phyloP scores from a whole-genome alignment of 352 stramenopile genomes.

The Globisporangium nunn region DNA sequence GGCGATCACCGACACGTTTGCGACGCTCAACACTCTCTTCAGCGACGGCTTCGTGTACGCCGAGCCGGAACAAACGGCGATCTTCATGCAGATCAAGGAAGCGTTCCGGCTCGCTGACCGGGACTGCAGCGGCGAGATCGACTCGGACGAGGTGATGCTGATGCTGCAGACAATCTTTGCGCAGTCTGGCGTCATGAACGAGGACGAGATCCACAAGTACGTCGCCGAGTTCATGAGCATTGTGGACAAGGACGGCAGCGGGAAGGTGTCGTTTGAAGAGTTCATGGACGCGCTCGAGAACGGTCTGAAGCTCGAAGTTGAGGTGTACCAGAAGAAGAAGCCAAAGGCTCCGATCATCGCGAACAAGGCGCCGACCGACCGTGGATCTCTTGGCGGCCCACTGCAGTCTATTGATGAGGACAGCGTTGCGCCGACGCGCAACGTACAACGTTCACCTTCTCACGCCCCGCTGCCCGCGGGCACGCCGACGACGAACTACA shows the following conservation, averaged over 20 bases:
- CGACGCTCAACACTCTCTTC: constrained; percentile 67
- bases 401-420: constrained; percentile 3
- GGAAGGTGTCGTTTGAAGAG: constrained; percentile 74
- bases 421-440: not conserved
- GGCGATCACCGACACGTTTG: constrained; percentile 54
- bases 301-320: constrained; percentile 66
- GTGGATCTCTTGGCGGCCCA: not conserved
- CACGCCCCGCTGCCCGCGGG: not conserved
- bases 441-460: not conserved
- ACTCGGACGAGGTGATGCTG: constrained; percentile 59
- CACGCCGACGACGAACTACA: constrained; percentile 7
- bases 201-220: constrained; percentile 62
- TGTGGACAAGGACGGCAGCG: constrained; percentile 55
- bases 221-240: constrained; percentile 71
- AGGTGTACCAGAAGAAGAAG: constrained; percentile 37
- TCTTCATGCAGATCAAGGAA: constrained; percentile 88
- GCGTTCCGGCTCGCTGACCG: constrained; percentile 71
- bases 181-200: constrained; percentile 57
- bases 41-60: constrained; percentile 66
- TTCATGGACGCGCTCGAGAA: constrained; percentile 73
- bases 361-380: not conserved
- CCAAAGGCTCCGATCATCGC: not conserved
- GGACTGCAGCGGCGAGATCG: constrained; percentile 74
- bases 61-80: constrained; percentile 62
- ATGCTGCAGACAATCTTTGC: constrained; percentile 76